Evolutionary conservation across 164 flowering plant species (phyloP), one percentile per base, ranked within the genome.

Genomic region (Cinnamomum micranthum): DNA sequence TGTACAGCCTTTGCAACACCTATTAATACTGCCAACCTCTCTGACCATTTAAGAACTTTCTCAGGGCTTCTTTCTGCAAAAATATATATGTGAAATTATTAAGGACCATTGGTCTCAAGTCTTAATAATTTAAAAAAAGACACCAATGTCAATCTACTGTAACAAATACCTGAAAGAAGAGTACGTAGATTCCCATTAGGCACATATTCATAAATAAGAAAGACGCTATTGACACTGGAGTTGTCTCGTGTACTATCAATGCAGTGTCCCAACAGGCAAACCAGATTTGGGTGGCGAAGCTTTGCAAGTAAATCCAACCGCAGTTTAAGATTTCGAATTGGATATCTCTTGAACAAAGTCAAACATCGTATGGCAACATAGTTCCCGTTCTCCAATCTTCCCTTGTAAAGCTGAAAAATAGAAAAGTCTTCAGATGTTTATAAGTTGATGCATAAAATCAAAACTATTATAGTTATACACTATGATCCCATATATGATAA

Each of bases 1-100:
- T 91, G 94, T 52, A 91, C 95, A 67, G 97, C 97, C 84, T 90
- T 91, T 41, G 97, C 99, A 75, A 93, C 87, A 50, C 92, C 91
- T 76, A 92, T 90, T 51, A 93, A 83, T 76, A 95, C 81, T 13
- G 88, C 80, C 80, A 95, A 82, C 79, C 97, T 87, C 73, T 92
- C 97, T 28, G 97, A 77, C 99, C 99, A 95, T 73, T 84, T 89
- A 19, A 91, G 89, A 70, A 77, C 83, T 78, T 85, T 89, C 76
- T 85, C 92, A 19, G 88, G 86, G 71, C 25, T 66, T 75, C 68
- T 79, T 66, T 88, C 97, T 91, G 90, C 84, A 77, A 19, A 66
- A 24, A 71, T 13, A 63, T 65, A 22, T 0, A 17, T 31, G 60
- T 14, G 60, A 17, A 14, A 17, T 55, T 14, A 35, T 35, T 35